phyloP scores from a whole-genome alignment of 805 yeast species.

The Barnettozyma pratensis region DNA sequence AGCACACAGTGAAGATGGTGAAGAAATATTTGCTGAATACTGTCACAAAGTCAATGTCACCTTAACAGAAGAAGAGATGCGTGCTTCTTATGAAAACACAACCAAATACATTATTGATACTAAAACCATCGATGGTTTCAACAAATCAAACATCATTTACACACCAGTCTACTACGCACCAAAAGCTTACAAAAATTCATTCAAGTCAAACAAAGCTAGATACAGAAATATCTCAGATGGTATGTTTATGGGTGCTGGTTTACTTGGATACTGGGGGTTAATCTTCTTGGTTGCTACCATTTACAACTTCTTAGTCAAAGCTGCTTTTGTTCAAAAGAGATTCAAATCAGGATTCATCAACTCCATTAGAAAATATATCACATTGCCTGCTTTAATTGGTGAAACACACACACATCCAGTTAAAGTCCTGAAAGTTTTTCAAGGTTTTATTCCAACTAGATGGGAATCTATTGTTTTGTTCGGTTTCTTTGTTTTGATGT shows the following conservation, averaged over 20 bases:
- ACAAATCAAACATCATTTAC: constrained; percentile 27
- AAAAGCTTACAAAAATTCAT: constrained; percentile 23
- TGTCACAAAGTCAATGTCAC: constrained; percentile 20
- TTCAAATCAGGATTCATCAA: constrained; percentile 13
- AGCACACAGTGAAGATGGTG: constrained; percentile 11
- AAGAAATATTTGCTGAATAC: constrained; percentile 22
- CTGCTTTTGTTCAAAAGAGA: constrained; percentile 13
- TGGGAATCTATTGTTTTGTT: constrained; percentile 27
- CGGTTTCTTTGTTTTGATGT: constrained; percentile 27
- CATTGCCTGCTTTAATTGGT: constrained; percentile 15
- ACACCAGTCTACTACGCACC: constrained; percentile 33
- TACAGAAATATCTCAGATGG: constrained; percentile 35
- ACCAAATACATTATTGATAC: constrained; percentile 35
- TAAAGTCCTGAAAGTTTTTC: constrained; percentile 7
- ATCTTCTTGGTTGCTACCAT: constrained; percentile 38
- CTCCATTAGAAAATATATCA: constrained; percentile 13
- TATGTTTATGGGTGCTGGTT: constrained; percentile 40
- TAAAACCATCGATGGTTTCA: constrained; percentile 29
- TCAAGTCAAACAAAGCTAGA: constrained; percentile 25
- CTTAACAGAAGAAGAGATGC: constrained; percentile 31
- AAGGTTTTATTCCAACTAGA: constrained; percentile 24
- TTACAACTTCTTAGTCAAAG: constrained; percentile 17
- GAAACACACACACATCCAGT: constrained; percentile 20
- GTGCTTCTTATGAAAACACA: constrained; percentile 39
- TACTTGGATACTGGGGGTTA: constrained; percentile 44